Evolutionary conservation across 495 filamentous ascomycete genomes (phyloP).

Genomic region (Glutinoglossum americanum): DNA sequence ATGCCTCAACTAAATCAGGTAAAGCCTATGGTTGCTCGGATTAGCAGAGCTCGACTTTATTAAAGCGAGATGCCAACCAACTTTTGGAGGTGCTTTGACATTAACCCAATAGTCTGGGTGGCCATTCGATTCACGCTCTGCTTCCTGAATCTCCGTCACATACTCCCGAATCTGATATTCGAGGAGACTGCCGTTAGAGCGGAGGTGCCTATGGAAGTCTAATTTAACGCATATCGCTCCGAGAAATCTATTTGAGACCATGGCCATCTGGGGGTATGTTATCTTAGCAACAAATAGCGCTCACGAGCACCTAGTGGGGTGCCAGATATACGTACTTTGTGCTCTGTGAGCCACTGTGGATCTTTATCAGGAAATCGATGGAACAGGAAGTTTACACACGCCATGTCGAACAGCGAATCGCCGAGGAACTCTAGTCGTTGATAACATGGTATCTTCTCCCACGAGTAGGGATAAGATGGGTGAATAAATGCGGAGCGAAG

Average conservation of each 20-base stretch:
- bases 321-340: conserved; percentile 35
- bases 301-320: neutral
- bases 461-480: conserved; percentile 51
- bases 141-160: conserved; percentile 40
- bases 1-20: conserved; percentile 76
- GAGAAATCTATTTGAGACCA: conserved; percentile 94
- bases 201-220: conserved; percentile 53
- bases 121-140: conserved; percentile 24
- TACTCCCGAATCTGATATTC: conserved; percentile 47
- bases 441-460: conserved; percentile 66
- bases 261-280: conserved; percentile 46
- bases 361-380: conserved; percentile 53
- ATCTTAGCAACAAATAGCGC: neutral
- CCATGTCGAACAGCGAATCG: conserved; percentile 78
- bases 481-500: conserved; percentile 76
- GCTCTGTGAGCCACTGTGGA: conserved; percentile 94
- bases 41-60: neutral
- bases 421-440: conserved; percentile 88
- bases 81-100: conserved; percentile 53
- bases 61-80: conserved; percentile 7
- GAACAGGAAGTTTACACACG: conserved; percentile 62
- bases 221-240: conserved; percentile 60
- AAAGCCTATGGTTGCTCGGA: conserved; percentile 33
- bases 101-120: conserved; percentile 52
- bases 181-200: conserved; percentile 33